These are phyloP conservation scores for Sugiyamaella neomexicana DNA, from an alignment of 1,139 yeast genomes.

Conservation along the genomic window DNA sequence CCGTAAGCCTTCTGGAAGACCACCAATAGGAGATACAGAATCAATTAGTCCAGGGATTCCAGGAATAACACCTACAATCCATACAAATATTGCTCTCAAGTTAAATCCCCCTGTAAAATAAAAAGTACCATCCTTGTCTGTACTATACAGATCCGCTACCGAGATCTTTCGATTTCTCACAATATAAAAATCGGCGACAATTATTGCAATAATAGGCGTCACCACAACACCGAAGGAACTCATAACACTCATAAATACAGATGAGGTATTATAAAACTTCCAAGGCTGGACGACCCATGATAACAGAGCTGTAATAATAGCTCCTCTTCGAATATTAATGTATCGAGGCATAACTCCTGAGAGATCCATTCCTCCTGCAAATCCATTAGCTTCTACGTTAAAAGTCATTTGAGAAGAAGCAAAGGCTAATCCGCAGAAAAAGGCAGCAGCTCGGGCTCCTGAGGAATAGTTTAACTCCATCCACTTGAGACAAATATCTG, in stretches of 20 bases:
- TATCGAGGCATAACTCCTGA: slow-evolving; percentile 51
- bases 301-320: slow-evolving; percentile 48
- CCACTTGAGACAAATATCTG: slow-evolving; percentile 26
- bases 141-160: slow-evolving; percentile 44
- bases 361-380: slow-evolving; percentile 55
- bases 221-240: slow-evolving; percentile 49
- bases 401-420: slow-evolving; percentile 49
- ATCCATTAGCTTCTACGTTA: slow-evolving; percentile 51
- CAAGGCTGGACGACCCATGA: slow-evolving; percentile 47
- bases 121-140: slow-evolving; percentile 42
- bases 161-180: slow-evolving; percentile 39
- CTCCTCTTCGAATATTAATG: slow-evolving; percentile 53
- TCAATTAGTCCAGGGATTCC: slow-evolving; percentile 47
- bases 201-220: slow-evolving; percentile 49
- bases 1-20: slow-evolving; percentile 5
- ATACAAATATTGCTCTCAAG: slow-evolving; percentile 46
- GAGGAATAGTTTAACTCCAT: slow-evolving; percentile 21
- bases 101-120: slow-evolving; percentile 46
- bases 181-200: slow-evolving; percentile 47
- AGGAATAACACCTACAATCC: slow-evolving; percentile 45
- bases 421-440: slow-evolving; percentile 49
- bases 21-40: slow-evolving; percentile 15
- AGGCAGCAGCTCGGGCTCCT: slow-evolving; percentile 41
- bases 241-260: slow-evolving; percentile 47
- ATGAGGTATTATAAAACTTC: slow-evolving; percentile 49